Evolutionary conservation across 2,329 filamentous ascomycete species (phyloP), one percentile per base, ranked within the genome.

Genomic region (Pseudogymnoascus sp.): DNA sequence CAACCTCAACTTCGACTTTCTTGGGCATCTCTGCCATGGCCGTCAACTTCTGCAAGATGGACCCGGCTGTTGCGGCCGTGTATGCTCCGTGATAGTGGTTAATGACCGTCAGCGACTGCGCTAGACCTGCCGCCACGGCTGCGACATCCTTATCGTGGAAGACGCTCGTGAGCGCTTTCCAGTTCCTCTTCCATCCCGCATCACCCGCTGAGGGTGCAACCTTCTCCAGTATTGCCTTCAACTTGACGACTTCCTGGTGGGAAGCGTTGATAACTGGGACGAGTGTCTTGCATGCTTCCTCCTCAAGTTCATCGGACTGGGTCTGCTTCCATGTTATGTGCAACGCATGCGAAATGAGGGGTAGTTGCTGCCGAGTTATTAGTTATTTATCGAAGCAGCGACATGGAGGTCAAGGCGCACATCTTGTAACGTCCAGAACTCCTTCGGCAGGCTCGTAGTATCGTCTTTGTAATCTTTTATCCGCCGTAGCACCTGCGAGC

Each of bases 401-500:
- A 28, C 41, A 25, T 28, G 41, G 14, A 28, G 22, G 14, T 28
- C 8, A 28, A 47, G 7, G 14, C n/a, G 41, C 41, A 47, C 41
- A 50, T 50, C 41, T 50, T 50, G 41, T 50, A 50, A 30, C 22
- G 22, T 30, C 41, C 41, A 50, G 15, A 50, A 50, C 14, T 50
- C 41, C 22, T 11, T 50, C 41, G 41, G 41, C 14, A 50, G 22
- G 22, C 22, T 50, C 8, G 41, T 50, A 8, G 22, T 50, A 22
- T 50, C 41, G 28, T 50, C 41, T 50, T 50, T 50, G 22, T 50
- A 50, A 22, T 50, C 41, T 8, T 50, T 50, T 50, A 50, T 50
- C 41, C 41, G 41, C 41, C 41, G 41, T 4, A 50, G 41, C 22
- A 50, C 22, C 41, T 50, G 41, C 41, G 41, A 28, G 22, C 41